Conservation (phyloP, 306 rosid species). For the Prosopis cineraria region DNA sequence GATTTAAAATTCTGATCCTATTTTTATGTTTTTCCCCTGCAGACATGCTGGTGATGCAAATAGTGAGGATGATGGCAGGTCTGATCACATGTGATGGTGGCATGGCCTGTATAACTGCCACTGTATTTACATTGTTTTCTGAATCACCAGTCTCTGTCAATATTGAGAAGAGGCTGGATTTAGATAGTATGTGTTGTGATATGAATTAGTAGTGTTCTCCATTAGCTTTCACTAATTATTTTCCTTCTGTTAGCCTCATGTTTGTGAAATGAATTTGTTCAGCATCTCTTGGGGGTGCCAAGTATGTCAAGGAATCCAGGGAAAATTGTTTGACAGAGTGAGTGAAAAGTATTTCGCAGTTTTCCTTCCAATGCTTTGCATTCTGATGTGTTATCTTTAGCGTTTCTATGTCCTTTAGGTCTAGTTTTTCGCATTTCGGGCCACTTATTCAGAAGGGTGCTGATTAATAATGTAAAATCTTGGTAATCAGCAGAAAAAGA, state of each 20-base stretch:
- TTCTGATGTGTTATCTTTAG: neutral
- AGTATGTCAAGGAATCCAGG: slow-evolving; percentile 1
- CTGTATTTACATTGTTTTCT: slow-evolving; percentile 55
- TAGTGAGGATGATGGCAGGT: slow-evolving; percentile 74
- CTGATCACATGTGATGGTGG: slow-evolving; percentile 66
- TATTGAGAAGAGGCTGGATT: slow-evolving; percentile 44
- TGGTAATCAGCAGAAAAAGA: too few relatives aligned
- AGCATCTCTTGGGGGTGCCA: slow-evolving; percentile 17
- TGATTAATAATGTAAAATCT: neutral
- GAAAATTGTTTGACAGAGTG: slow-evolving; percentile 1
- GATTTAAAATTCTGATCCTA: slow-evolving; percentile 4
- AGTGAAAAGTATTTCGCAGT: slow-evolving; percentile 7
- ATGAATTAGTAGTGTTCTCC: slow-evolving; percentile 52
- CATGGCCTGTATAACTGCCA: slow-evolving; percentile 34
- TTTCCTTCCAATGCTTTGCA: neutral
- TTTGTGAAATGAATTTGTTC: slow-evolving; percentile 7
- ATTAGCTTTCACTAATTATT: slow-evolving; percentile 28
- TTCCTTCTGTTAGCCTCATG: slow-evolving; percentile 12
- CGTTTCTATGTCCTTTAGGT: neutral
- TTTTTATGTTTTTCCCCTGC: slow-evolving; percentile 23
- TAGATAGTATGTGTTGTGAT: slow-evolving; percentile 43
- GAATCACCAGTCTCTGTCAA: slow-evolving; percentile 30
- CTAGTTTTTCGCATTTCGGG: neutral
- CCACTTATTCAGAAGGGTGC: neutral
- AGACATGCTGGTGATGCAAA: slow-evolving; percentile 87